Conservation (phyloP, 2,329 filamentous ascomycete species). For the Paecilomyces sp. region DNA sequence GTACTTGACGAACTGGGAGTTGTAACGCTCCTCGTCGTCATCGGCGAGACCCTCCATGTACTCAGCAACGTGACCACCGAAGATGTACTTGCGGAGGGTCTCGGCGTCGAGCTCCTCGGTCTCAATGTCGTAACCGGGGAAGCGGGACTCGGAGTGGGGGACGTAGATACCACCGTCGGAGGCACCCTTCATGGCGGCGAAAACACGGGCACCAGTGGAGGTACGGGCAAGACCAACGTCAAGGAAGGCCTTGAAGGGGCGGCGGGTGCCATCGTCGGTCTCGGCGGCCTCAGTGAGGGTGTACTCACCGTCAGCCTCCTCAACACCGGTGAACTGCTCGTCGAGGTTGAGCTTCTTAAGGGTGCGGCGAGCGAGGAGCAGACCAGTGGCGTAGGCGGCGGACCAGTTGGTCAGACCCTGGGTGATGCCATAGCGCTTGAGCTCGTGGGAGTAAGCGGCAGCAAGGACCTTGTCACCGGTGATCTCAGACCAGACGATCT, state of each 20-base stretch:
- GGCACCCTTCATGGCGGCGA: constrained; percentile 99
- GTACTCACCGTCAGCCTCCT: constrained; percentile 96
- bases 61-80: constrained; percentile 95
- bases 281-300: constrained; percentile 90
- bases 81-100: constrained; percentile 98
- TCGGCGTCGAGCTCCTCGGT: constrained; percentile 96
- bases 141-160: constrained; percentile 98
- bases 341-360: constrained; percentile 96
- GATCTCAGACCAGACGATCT: constrained; percentile 96
- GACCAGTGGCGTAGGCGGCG: constrained; percentile 91
- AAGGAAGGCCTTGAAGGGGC: constrained; percentile 98
- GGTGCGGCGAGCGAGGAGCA: constrained; percentile 91
- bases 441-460: constrained; percentile 93
- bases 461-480: constrained; percentile 94
- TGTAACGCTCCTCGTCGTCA: constrained; percentile 99
- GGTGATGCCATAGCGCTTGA: constrained; percentile 92
- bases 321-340: constrained; percentile 87
- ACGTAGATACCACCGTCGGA: constrained; percentile 96
- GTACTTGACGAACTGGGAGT: constrained; percentile 96
- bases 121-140: constrained; percentile 98
- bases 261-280: constrained; percentile 76
- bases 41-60: constrained; percentile 99
- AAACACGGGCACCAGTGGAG: constrained; percentile 97
- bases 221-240: constrained; percentile 97
- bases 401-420: constrained; percentile 99